Percentiles rank a stretch among this genome's conserved stretches.
These are phyloP conservation scores for Mercurialis annua DNA, from an alignment of 345 rosid species.

Conservation along the genomic window DNA sequence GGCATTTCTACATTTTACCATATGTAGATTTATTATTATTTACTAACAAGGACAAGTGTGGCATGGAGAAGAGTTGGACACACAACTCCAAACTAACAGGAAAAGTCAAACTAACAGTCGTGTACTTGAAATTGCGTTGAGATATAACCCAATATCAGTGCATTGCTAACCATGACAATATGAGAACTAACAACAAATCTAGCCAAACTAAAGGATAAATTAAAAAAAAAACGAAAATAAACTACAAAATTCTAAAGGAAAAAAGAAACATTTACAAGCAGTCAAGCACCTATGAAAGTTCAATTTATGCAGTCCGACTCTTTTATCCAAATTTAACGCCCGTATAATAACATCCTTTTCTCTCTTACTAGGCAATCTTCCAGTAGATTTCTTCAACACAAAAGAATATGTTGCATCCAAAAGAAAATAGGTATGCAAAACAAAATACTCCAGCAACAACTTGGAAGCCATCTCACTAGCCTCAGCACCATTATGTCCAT, in stretches of 20 bases:
- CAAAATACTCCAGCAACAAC: conserved; percentile 79
- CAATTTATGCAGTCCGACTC: conserved; percentile 40
- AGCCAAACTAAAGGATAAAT: not conserved
- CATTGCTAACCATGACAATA: not conserved
- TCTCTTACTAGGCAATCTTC: conserved; percentile 42
- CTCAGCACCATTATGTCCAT: conserved; percentile 95
- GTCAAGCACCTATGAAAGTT: conserved; percentile 55
- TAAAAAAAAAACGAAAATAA: not conserved
- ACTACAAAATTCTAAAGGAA: not conserved
- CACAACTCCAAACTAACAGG: not conserved
- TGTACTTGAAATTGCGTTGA: not conserved
- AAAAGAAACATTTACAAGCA: not conserved
- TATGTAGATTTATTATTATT: too few relatives aligned
- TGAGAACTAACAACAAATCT: not conserved
- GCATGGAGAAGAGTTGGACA: not conserved
- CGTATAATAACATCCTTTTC: conserved; percentile 46
- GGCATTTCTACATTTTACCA: not conserved
- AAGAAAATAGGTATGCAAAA: conserved; percentile 82
- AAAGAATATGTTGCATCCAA: conserved; percentile 72
- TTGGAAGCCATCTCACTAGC: conserved; percentile 97
- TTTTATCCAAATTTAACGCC: conserved; percentile 45
- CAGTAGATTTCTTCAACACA: conserved; percentile 40
- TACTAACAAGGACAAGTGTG: not conserved
- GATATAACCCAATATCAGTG: not conserved
- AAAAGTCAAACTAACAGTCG: not conserved